Evolutionary conservation across 768 basidiomycete species (phyloP).

Genomic region (Zangia roseola): DNA sequence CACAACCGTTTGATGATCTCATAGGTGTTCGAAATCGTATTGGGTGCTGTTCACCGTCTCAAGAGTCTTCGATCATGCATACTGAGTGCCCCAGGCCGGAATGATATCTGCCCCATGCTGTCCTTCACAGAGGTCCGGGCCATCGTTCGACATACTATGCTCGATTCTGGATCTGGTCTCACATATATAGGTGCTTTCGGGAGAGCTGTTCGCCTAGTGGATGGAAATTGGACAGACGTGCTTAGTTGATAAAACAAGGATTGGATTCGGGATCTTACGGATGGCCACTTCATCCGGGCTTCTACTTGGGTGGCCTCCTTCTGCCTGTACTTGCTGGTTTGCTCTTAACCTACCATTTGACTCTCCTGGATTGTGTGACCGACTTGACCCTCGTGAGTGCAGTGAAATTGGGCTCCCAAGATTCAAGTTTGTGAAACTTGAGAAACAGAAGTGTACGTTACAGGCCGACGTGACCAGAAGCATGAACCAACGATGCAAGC

Average conservation of each 20-base stretch:
- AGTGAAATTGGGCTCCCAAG: too few species aligned
- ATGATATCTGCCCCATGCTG: neutral
- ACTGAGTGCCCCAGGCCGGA: too few species aligned
- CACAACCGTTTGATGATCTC: neutral
- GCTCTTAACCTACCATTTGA: too few species aligned
- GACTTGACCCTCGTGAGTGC: too few species aligned
- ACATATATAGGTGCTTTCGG: neutral
- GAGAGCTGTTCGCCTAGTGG: neutral
- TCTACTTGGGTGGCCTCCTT: too few species aligned
- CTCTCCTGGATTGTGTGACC: too few species aligned
- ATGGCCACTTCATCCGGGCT: too few species aligned
- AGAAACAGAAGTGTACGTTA: neutral
- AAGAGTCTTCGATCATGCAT: neutral
- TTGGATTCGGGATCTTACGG: too few species aligned
- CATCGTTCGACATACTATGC: neutral
- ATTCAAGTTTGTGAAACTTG: too few species aligned
- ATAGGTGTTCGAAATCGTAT: neutral
- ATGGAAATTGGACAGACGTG: slow-evolving; percentile 8
- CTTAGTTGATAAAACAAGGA: too few species aligned
- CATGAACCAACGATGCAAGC: slow-evolving; percentile 11
- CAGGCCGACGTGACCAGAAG: neutral
- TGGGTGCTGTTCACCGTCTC: neutral
- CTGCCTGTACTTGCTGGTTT: too few species aligned
- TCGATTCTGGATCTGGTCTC: neutral
- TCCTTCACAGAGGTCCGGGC: neutral